Conservation (phyloP, 2,329 filamentous ascomycete species). For the Ascochyta fabae region DNA sequence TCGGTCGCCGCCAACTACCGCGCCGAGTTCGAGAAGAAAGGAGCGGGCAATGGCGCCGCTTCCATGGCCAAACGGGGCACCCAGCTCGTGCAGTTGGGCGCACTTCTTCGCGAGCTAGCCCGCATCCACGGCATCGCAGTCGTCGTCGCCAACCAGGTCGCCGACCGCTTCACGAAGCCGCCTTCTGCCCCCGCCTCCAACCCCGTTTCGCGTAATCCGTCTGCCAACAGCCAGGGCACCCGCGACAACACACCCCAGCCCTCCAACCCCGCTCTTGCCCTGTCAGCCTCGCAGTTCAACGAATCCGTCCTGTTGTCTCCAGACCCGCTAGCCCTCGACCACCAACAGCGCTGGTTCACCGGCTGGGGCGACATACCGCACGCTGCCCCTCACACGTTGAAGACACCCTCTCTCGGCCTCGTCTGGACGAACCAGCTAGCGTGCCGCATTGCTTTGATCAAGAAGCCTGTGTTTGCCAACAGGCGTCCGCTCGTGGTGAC, state of each 20-base stretch:
- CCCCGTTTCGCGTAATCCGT: conserved; percentile 36
- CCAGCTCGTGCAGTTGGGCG: conserved; percentile 79
- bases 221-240: conserved; percentile 35
- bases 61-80: conserved; percentile 75
- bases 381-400: conserved; percentile 55
- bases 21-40: conserved; percentile 77
- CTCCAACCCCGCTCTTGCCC: conserved; percentile 7
- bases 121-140: conserved; percentile 77
- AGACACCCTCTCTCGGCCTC: conserved; percentile 85
- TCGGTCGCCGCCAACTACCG: conserved; percentile 95
- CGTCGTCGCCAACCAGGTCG: conserved; percentile 94
- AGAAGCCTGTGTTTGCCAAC: conserved; percentile 62
- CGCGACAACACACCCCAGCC: conserved; percentile 26
- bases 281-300: conserved; percentile 23
- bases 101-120: conserved; percentile 77
- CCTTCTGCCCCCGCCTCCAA: conserved; percentile 31
- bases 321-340: conserved; percentile 74
- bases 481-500: conserved; percentile 35
- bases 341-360: conserved; percentile 94
- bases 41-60: conserved; percentile 46
- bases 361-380: conserved; percentile 79
- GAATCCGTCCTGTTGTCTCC: conserved; percentile 46
- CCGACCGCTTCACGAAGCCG: conserved; percentile 73
- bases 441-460: conserved; percentile 80
- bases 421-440: conserved; percentile 92